Conservation (phyloP, 257 asterid species). For the Parsonsia alboflavescens region DNA sequence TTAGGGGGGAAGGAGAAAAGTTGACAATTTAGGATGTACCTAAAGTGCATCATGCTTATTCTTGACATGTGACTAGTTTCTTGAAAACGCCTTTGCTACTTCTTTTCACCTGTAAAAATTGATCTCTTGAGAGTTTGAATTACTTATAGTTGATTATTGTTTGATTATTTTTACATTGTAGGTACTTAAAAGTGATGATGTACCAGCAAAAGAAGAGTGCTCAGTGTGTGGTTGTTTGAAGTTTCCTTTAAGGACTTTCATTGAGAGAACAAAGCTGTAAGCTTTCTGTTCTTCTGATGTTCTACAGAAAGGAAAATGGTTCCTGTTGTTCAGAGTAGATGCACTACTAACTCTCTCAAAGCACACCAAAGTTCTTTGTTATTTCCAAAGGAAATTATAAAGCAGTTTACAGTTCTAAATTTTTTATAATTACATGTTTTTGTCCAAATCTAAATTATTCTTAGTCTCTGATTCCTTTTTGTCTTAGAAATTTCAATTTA, state of each 20-base stretch:
- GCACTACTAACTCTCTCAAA: not conserved
- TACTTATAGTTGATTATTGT: not conserved
- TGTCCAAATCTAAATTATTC: not conserved
- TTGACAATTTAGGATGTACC: not conserved
- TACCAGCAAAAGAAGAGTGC: constrained; percentile 13
- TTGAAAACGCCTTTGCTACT: not conserved
- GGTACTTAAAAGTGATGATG: constrained; percentile 21
- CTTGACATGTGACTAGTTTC: not conserved
- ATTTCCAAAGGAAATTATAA: not conserved
- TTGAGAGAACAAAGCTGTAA: constrained; percentile 15
- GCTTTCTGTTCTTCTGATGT: constrained; percentile 8
- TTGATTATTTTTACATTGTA: constrained; percentile 5
- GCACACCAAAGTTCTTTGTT: not conserved
- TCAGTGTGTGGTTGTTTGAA: not conserved
- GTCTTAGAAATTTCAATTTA: not conserved
- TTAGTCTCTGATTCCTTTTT: not conserved
- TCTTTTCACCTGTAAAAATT: not conserved
- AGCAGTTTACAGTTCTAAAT: not conserved
- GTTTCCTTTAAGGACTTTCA: not conserved
- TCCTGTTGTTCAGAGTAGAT: not conserved
- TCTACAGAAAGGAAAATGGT: not conserved
- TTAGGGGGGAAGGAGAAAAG: not conserved
- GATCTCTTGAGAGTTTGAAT: not conserved
- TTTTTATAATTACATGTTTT: not conserved
- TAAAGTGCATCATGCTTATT: not conserved